Evolutionary conservation across 2,329 filamentous ascomycete species (phyloP).

Genomic region (Alternaria sp.): DNA sequence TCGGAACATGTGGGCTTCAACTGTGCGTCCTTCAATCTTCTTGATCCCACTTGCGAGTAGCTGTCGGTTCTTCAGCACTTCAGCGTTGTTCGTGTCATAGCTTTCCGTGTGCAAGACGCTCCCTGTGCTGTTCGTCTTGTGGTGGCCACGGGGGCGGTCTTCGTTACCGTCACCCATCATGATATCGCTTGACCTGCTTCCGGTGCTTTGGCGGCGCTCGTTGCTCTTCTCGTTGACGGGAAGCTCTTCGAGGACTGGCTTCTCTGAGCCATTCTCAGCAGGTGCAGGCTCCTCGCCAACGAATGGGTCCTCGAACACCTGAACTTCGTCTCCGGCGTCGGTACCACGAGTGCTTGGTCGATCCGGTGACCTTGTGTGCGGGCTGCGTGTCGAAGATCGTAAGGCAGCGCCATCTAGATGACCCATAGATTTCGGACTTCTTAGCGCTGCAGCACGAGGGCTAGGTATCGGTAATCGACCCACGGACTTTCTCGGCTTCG

Average conservation of each 20-base stretch:
- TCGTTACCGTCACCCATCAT: slow-evolving; percentile 42
- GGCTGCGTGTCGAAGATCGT: slow-evolving; percentile 40
- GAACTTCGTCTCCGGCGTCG: slow-evolving; percentile 55
- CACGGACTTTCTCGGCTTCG: slow-evolving; percentile 39
- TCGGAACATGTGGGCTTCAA: slow-evolving; percentile 84
- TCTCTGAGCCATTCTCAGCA: slow-evolving; percentile 46
- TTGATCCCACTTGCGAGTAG: slow-evolving; percentile 77
- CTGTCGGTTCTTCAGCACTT: slow-evolving; percentile 59
- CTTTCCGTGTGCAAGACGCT: slow-evolving; percentile 47
- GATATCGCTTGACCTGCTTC: slow-evolving; percentile 35
- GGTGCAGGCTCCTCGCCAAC: slow-evolving; percentile 48
- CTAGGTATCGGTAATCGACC: slow-evolving; percentile 40
- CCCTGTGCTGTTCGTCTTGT: slow-evolving; percentile 51
- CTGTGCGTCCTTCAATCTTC: slow-evolving; percentile 72
- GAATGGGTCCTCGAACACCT: slow-evolving; percentile 64
- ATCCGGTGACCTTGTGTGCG: slow-evolving; percentile 45
- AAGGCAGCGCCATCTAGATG: slow-evolving; percentile 28
- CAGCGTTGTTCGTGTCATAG: slow-evolving; percentile 47
- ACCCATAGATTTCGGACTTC: slow-evolving; percentile 45
- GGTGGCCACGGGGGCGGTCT: slow-evolving; percentile 43
- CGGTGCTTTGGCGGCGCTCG: slow-evolving; percentile 45
- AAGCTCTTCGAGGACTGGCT: slow-evolving; percentile 60
- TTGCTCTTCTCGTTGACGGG: slow-evolving; percentile 59
- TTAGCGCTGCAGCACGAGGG: slow-evolving; percentile 37
- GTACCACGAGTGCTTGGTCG: slow-evolving; percentile 44